Evolutionary conservation across 2,329 filamentous ascomycete genomes (phyloP).

Genomic region (Penicillium sumatraense): DNA sequence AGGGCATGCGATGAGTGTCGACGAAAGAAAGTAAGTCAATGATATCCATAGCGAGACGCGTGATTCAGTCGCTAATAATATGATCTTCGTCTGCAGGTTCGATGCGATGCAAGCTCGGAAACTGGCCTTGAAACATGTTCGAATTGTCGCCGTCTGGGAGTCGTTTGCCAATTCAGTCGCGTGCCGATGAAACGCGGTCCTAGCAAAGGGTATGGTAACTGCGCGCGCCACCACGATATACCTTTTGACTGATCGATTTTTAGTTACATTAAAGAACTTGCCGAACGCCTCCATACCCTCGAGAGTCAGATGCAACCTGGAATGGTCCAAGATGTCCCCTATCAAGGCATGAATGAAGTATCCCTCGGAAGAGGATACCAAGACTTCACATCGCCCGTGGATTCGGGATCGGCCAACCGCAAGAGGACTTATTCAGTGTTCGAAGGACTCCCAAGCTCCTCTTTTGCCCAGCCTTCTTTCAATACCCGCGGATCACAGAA

Average conservation of each 20-base stretch:
- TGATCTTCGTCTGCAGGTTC: conserved; percentile 58
- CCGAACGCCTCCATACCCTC: conserved; percentile 79
- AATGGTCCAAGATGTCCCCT: conserved; percentile 48
- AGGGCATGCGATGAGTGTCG: conserved; percentile 88
- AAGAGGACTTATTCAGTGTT: conserved; percentile 58
- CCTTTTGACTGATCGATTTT: conserved; percentile 21
- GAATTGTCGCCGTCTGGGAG: conserved; percentile 77
- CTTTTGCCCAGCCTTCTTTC: conserved; percentile 47
- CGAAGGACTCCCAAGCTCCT: conserved; percentile 48
- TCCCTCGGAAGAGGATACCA: conserved; percentile 53
- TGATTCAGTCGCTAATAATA: conserved; percentile 24
- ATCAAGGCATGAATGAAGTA: conserved; percentile 48
- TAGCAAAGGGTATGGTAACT: conserved; percentile 72
- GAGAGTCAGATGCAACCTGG: conserved; percentile 71
- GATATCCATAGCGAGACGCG: conserved; percentile 20
- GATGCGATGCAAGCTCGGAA: conserved; percentile 81
- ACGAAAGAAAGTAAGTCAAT: conserved; percentile 69
- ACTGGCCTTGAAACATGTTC: conserved; percentile 75
- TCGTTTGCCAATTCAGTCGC: conserved; percentile 81
- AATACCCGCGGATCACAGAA: conserved; percentile 39
- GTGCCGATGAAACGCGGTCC: conserved; percentile 87
- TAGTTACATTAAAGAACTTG: conserved; percentile 89
- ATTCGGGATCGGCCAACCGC: conserved; percentile 44
- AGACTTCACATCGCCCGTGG: conserved; percentile 58
- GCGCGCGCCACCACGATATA: neutral